A percentile compares a stretch with the other conserved stretches of the same genome.
Evolutionary conservation across 345 rosid genomes (phyloP).

Genomic region (Cardamine resedifolia): DNA sequence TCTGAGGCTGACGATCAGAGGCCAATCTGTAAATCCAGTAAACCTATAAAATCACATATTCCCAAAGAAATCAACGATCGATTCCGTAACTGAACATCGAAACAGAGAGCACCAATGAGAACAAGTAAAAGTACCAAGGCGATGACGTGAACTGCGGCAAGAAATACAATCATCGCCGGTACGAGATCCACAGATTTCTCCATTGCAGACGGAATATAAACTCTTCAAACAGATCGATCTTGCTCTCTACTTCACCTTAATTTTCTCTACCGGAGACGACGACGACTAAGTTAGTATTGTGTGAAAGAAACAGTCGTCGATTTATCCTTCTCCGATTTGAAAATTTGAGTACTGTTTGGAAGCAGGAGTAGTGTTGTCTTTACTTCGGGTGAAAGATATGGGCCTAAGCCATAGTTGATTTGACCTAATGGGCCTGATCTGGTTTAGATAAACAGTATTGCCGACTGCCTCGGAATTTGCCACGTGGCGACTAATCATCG

Average conservation of each 20-base stretch:
- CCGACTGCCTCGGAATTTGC: slow-evolving; percentile 6
- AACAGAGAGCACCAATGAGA: background rate
- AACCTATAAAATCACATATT: slow-evolving; percentile 39
- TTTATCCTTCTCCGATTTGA: slow-evolving; percentile 27
- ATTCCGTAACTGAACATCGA: background rate
- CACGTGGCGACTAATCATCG: slow-evolving; percentile 32
- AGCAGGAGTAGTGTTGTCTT: background rate
- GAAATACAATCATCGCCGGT: slow-evolving; percentile 57
- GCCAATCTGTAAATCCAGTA: slow-evolving; percentile 86
- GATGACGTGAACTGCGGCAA: slow-evolving; percentile 74
- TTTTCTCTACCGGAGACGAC: slow-evolving; percentile 34
- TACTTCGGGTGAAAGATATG: background rate
- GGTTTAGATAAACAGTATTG: background rate
- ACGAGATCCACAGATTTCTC: slow-evolving; percentile 55
- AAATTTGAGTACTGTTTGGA: slow-evolving; percentile 4
- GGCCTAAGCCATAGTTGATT: background rate
- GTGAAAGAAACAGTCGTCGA: slow-evolving; percentile 29
- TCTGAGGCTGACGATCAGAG: slow-evolving; percentile 67
- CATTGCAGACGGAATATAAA: background rate
- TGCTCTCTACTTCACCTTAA: background rate
- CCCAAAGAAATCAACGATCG: slow-evolving; percentile 12
- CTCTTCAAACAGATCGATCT: slow-evolving; percentile 1
- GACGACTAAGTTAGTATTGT: slow-evolving; percentile 14
- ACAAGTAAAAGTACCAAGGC: slow-evolving; percentile 54
- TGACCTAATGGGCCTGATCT: background rate